Percentiles rank a stretch among this genome's conserved stretches.
These are phyloP conservation scores for Acorus calamus DNA, from an alignment of 106 monocot species.

Conservation along the genomic window DNA sequence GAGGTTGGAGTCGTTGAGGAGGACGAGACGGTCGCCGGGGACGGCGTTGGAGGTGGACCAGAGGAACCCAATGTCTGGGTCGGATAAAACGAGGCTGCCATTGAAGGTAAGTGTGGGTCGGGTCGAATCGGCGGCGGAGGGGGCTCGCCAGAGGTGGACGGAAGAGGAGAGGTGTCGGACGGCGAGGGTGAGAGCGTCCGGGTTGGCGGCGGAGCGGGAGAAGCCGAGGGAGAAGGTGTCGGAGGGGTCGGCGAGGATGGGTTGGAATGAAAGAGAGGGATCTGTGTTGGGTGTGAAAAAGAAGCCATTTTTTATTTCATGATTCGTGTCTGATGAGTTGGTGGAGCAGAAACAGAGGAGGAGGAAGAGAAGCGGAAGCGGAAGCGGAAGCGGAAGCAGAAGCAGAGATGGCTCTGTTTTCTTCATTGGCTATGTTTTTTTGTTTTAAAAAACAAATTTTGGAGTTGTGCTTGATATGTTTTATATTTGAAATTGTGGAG, in stretches of 20 bases:
- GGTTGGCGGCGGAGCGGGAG: constrained; percentile 26
- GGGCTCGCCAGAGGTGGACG: constrained; percentile 41
- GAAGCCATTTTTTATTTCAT: constrained; percentile 29
- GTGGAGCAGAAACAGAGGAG: not conserved
- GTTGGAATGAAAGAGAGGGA: constrained; percentile 21
- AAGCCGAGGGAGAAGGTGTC: constrained; percentile 48
- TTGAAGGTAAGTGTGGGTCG: constrained; percentile 35
- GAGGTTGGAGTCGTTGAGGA: constrained; percentile 78
- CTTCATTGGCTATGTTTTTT: too few species aligned
- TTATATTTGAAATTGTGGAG: too few species aligned
- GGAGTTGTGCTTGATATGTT: too few species aligned
- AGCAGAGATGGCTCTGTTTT: too few species aligned
- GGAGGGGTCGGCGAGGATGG: constrained; percentile 46
- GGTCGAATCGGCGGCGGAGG: constrained; percentile 13
- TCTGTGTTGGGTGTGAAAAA: constrained; percentile 10
- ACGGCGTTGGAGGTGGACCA: constrained; percentile 13
- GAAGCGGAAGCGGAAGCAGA: too few species aligned
- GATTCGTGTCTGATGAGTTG: not conserved
- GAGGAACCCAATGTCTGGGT: constrained; percentile 9
- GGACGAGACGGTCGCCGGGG: constrained; percentile 30
- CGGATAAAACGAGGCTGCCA: constrained; percentile 40
- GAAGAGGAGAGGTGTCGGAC: constrained; percentile 50
- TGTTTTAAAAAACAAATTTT: too few species aligned
- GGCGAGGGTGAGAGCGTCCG: constrained; percentile 41
- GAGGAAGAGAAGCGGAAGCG: too few species aligned